Evolutionary conservation across 2,329 filamentous ascomycete species (phyloP), one percentile per base, ranked within the genome.

Genomic region (Pseudopithomyces maydicus): DNA sequence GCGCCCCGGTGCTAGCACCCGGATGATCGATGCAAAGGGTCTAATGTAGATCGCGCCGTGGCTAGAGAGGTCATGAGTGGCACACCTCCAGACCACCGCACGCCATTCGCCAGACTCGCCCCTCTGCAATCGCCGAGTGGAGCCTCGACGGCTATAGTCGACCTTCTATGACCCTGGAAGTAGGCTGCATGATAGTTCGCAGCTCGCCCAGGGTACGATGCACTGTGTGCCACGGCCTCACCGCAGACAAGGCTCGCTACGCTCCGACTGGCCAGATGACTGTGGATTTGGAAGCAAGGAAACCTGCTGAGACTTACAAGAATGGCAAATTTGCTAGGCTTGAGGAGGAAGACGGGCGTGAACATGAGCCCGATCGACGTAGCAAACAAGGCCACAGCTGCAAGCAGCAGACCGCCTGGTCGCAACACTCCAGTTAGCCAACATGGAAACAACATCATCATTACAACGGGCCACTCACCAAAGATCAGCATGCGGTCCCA

Each of bases 401-500:
- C 92, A 68, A 97, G 78, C 78, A 97, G 96, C 81, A 94, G 96
- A 72, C 89, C 92, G 64, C 85, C 88, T 78, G 97, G 71, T 97
- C 85, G 75, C 47, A 20, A 20, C 26, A 14, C 20, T 17, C 32
- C 51, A 45, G 42, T 58, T 46, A 55, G 56, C 41, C 47, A 35
- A 41, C 23, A 23, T 39, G 11, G 3, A 20, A 43, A 5, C 26
- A 29, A 29, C 19, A 52, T 52, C 15, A 14, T 20, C 45, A 17
- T 19, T 17, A 32, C 12, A 50, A 33, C 15, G 23, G 33, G 33
- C n/a, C 44, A 52, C 15, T 62, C 65, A 64, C 86, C 89, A 78
- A 99, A 99, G 70, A 98, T 86, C 75, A 99, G 84, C 73, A 98
- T 81, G 56, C 94, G 90, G 80, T 99, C 95, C 95, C 94, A 98